Evolutionary conservation across 2,329 filamentous ascomycete species (phyloP), one percentile per base, ranked within the genome.

Genomic region (Trichoderma sp.): DNA sequence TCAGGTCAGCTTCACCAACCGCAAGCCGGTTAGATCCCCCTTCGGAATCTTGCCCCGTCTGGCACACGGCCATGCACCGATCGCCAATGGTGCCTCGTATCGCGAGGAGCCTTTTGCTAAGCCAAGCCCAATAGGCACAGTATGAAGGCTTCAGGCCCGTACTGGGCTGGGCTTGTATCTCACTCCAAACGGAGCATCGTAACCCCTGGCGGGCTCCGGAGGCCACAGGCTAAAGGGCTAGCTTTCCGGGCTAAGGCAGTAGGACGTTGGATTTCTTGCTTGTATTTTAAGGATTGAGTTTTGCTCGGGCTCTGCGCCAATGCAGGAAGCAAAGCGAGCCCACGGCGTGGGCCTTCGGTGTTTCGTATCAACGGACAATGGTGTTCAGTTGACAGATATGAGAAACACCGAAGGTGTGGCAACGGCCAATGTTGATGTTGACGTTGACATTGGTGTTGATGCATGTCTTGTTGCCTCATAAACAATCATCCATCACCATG

Each of bases 61-160:
- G 29, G 69, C 69, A 53, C 59, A 53, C 60, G 60, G 41, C 69
- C 41, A 33, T 72, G 59, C 60, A 65, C 41, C 31, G 69, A 73
- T 73, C 69, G 69, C 59, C 69, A 65, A 56, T 65, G 60, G 69
- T n/a, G 69, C 56, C 69, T 73, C 69, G 69, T 73, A 73, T 73
- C 53, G 41, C 29, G 50, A 73, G 60, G 69, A 71, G 67, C 67
- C 67, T 64, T 64, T 27, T 41, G 16, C 38, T 33, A 62, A 31
- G 68, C 56, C 68, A 33, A 59, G n/a, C n/a, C 29, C 45, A 56
- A 3, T 9, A 35, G 12, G 63, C 41, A 73, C 69, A 65, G 69
- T 73, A 21, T 8, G 69, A 65, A 29, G 14, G 11, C 18, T 3
- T 7, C 18, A 18, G 18, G 41, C 21, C 29, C 27, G 21, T 21